phyloP scores from a whole-genome alignment of 2,329 filamentous ascomycete species.

The Kalaharituber pfeilii region DNA sequence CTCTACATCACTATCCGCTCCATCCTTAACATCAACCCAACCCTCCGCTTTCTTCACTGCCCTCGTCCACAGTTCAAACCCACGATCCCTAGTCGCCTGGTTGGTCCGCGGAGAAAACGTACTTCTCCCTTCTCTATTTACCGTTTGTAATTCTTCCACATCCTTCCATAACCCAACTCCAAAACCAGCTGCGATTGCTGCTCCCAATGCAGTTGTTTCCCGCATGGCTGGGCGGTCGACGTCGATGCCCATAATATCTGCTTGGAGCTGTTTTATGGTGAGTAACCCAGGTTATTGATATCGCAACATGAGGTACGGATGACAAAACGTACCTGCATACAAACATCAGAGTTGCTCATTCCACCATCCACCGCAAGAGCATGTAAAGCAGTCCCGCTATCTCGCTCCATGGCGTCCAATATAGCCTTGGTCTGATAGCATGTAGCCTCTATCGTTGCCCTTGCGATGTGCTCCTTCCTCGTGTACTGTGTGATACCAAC shows the following conservation, averaged over 20 bases:
- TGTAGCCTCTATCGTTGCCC: conserved; percentile 75
- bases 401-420: conserved; percentile 75
- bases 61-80: conserved; percentile 56
- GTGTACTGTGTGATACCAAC: conserved; percentile 76
- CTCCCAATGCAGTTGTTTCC: conserved; percentile 75
- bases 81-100: conserved; percentile 39
- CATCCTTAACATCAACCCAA: conserved; percentile 36
- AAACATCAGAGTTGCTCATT: conserved; percentile 73
- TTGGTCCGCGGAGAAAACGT: conserved; percentile 52
- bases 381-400: conserved; percentile 57
- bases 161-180: conserved; percentile 62
- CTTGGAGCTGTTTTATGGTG: conserved; percentile 44
- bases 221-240: conserved; percentile 75
- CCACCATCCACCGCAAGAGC: conserved; percentile 73
- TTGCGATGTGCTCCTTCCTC: conserved; percentile 66
- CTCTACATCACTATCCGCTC: conserved; percentile 7
- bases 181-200: conserved; percentile 77
- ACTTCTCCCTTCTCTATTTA: conserved; percentile 52
- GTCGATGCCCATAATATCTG: conserved; percentile 64
- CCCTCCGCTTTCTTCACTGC: conserved; percentile 65
- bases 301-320: conserved; percentile 7
- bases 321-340: conserved; percentile 43
- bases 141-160: conserved; percentile 53
- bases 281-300: conserved; percentile 2
- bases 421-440: conserved; percentile 90